Evolutionary conservation across 345 rosid genomes (phyloP).

Genomic region (Erucastrum elatum): DNA sequence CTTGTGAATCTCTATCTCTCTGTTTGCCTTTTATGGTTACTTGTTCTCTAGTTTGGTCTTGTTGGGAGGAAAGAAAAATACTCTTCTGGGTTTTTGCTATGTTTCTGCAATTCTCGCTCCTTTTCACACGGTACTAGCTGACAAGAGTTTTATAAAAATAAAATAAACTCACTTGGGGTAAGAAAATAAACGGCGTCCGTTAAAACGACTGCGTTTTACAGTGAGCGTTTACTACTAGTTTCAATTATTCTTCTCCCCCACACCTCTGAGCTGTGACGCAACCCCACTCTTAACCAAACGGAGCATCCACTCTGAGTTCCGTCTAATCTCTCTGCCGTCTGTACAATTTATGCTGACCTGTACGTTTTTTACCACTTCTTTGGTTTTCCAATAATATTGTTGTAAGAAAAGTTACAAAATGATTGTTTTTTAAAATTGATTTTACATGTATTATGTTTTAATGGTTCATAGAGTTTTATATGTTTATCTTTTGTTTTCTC

Average conservation of each 20-base stretch:
- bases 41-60: conserved; percentile 37
- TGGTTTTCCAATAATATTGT: not conserved
- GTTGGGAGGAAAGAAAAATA: conserved; percentile 27
- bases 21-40: not conserved
- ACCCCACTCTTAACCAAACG: not conserved
- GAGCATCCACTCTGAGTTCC: conserved; percentile 31
- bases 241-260: conserved; percentile 7
- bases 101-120: conserved; percentile 25
- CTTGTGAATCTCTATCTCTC: conserved; percentile 1
- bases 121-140: conserved; percentile 30
- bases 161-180: not conserved
- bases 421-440: not conserved
- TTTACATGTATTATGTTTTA: not conserved
- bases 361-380: conserved; percentile 27
- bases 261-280: conserved; percentile 37
- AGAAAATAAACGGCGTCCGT: conserved; percentile 8
- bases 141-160: not conserved
- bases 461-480: not conserved
- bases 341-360: conserved; percentile 19
- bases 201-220: conserved; percentile 16
- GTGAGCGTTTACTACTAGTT: conserved; percentile 23
- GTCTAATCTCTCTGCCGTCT: conserved; percentile 18
- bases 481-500: not conserved
- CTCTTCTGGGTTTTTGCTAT: conserved; percentile 15
- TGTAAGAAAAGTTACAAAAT: not conserved